Evolutionary conservation across 202 grass and related monocot species (phyloP).

Genomic region (Dendrocalamus latiflorus): DNA sequence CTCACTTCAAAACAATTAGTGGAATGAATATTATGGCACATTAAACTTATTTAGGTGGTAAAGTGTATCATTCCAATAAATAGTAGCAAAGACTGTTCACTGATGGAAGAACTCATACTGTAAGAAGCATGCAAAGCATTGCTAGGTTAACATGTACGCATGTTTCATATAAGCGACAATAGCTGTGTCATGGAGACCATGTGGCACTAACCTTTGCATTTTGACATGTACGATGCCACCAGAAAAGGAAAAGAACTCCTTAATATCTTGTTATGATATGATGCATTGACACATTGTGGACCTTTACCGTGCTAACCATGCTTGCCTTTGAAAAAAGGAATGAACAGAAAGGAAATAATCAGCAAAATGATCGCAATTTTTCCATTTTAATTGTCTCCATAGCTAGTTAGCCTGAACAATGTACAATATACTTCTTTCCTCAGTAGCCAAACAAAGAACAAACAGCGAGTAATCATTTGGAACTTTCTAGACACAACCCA

Average conservation of each 20-base stretch:
- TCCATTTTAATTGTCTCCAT: neutral
- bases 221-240: constrained; percentile 63
- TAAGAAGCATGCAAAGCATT: constrained; percentile 71
- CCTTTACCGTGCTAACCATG: constrained; percentile 60
- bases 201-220: constrained; percentile 52
- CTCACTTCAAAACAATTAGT: no score
- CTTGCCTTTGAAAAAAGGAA: constrained; percentile 27
- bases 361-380: neutral
- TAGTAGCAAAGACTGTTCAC: neutral
- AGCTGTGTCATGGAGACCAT: neutral
- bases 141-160: neutral
- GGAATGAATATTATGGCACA: no score
- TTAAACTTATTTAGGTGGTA: no score
- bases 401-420: neutral
- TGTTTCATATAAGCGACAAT: neutral
- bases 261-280: constrained; percentile 57
- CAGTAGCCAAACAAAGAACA: neutral
- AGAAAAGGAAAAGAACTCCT: constrained; percentile 79
- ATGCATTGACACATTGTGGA: constrained; percentile 75
- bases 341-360: neutral
- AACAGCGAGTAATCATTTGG: neutral
- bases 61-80: neutral
- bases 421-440: neutral
- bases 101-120: constrained; percentile 36
- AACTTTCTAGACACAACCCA: neutral